Evolutionary conservation across 75 land plant genomes (phyloP).

Genomic region (Picea sitchensis): DNA sequence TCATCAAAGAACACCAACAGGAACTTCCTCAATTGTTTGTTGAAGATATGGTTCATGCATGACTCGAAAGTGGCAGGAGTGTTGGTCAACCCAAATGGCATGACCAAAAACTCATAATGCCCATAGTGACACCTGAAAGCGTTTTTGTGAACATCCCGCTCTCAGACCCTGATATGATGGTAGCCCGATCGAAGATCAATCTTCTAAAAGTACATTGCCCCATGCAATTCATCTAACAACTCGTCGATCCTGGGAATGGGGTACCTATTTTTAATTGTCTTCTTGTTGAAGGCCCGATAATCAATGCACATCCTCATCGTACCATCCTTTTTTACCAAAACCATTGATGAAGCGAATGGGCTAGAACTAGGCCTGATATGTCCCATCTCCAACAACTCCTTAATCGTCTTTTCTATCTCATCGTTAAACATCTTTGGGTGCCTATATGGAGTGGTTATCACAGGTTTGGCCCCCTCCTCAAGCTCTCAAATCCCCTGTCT

Average conservation of each 20-base stretch:
- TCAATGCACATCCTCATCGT: slow-evolving; percentile 11
- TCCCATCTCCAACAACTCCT: slow-evolving; percentile 11
- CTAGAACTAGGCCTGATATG: slow-evolving; percentile 11
- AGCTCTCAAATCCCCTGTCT: background rate
- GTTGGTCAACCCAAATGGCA: slow-evolving; percentile 17
- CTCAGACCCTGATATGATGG: background rate
- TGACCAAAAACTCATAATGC: no score
- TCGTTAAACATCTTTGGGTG: background rate
- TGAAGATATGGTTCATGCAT: slow-evolving; percentile 16
- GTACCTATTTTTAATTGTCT: slow-evolving; percentile 10
- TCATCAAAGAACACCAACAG: slow-evolving; percentile 15
- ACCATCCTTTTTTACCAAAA: slow-evolving; percentile 22
- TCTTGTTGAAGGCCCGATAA: slow-evolving; percentile 8
- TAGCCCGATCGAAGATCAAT: slow-evolving; percentile 10
- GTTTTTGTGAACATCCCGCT: no score
- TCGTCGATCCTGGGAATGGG: background rate
- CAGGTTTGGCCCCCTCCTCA: background rate
- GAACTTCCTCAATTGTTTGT: background rate
- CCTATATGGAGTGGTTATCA: background rate
- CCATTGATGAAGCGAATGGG: slow-evolving; percentile 7
- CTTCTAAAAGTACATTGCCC: slow-evolving; percentile 8
- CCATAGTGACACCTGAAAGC: no score
- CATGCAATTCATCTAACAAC: slow-evolving; percentile 9
- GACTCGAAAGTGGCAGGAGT: slow-evolving; percentile 13
- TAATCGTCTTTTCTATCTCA: slow-evolving; percentile 8